Evolutionary conservation across 1,284 basidiomycete genomes (phyloP).

Genomic region (Takashimella tepidaria): DNA sequence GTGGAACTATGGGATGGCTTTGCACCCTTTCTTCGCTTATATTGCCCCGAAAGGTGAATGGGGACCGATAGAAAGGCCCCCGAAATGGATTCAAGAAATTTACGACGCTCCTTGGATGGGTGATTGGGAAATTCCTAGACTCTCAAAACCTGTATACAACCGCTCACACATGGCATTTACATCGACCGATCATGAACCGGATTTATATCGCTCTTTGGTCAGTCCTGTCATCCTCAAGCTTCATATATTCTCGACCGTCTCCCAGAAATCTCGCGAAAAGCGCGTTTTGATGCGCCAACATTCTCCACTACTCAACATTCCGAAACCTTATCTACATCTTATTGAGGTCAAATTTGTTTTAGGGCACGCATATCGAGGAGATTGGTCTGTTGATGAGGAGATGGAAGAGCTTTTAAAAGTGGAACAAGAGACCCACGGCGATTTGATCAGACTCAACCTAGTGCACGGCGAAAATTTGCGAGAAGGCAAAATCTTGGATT

Average conservation of each 20-base stretch:
- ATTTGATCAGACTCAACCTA: constrained; percentile 15
- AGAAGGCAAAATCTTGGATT: constrained; percentile 16
- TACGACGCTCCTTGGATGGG: constrained; percentile 19
- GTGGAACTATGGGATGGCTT: neutral
- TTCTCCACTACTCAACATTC: constrained; percentile 9
- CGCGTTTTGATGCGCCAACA: constrained; percentile 19
- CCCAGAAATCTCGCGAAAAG: constrained; percentile 2
- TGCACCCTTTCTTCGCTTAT: neutral
- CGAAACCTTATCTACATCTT: constrained; percentile 12
- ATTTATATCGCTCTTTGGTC: constrained; percentile 1
- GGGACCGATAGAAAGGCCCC: constrained; percentile 9
- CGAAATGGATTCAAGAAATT: constrained; percentile 15
- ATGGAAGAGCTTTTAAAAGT: constrained; percentile 12
- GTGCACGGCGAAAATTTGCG: constrained; percentile 17
- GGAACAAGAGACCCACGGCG: constrained; percentile 17
- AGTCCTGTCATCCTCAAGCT: constrained; percentile 24
- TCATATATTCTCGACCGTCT: constrained; percentile 29
- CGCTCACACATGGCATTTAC: neutral
- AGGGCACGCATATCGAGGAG: constrained; percentile 11
- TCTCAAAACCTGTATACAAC: constrained; percentile 10
- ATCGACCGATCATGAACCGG: neutral
- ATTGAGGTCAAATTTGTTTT: constrained; percentile 29
- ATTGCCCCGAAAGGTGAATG: constrained; percentile 13
- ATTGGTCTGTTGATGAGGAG: constrained; percentile 8
- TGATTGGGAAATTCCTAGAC: constrained; percentile 6